Percentiles rank a stretch among this genome's conserved stretches.
phyloP scores from a whole-genome alignment of 352 stramenopile species.

The Phytopythium mirpurense region DNA sequence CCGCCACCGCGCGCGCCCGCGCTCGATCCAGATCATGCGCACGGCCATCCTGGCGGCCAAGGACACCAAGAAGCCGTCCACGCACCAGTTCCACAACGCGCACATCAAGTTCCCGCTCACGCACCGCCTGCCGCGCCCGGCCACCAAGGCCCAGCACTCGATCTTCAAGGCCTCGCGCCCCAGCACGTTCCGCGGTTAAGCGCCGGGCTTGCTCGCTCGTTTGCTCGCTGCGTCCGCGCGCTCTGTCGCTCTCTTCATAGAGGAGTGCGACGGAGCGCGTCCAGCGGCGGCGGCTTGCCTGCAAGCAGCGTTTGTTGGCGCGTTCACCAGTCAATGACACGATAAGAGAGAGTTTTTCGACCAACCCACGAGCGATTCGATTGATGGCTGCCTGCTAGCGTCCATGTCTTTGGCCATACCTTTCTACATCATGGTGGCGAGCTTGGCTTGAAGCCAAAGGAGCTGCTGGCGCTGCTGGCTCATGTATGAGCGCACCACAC shows the following conservation, averaged over 20 bases:
- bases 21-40: slow-evolving; percentile 99
- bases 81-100: slow-evolving; percentile 96
- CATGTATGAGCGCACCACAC: slow-evolving; percentile 17
- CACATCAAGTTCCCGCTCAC: slow-evolving; percentile 98
- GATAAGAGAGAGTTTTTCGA: slow-evolving; percentile 45
- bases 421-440: not conserved
- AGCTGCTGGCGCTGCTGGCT: slow-evolving; percentile 20
- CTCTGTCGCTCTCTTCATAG: not conserved
- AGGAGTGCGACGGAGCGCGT: not conserved
- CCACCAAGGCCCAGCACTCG: slow-evolving; percentile 94
- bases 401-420: too few relatives aligned
- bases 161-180: slow-evolving; percentile 96
- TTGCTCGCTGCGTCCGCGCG: not conserved
- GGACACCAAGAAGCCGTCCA: slow-evolving; percentile 95
- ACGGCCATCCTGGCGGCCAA: slow-evolving; percentile 94
- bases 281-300: not conserved
- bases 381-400: too few relatives aligned
- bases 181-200: slow-evolving; percentile 98
- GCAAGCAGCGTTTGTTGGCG: slow-evolving; percentile 6
- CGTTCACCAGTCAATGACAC: slow-evolving; percentile 9
- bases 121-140: slow-evolving; percentile 92
- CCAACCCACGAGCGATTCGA: too few relatives aligned
- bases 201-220: slow-evolving; percentile 3
- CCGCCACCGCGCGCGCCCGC: slow-evolving; percentile 94
- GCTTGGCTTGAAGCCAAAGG: slow-evolving; percentile 3